Base-by-base conservation (phyloP, 257 asterid species). In the Ocimum tenuiflorum region DNA sequence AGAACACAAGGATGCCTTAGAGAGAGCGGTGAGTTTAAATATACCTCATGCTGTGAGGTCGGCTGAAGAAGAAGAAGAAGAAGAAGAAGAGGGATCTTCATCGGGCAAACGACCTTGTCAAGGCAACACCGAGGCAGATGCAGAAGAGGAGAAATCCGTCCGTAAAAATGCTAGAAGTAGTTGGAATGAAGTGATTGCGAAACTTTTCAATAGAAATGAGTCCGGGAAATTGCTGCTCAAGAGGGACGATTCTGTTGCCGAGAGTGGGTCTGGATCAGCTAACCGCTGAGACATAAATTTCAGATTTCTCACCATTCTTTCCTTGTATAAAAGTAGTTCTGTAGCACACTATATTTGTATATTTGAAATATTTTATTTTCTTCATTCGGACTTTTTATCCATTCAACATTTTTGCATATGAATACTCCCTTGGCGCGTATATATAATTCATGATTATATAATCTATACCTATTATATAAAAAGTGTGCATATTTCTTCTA, bases 1-100 rank as follows among this genome's bases (percentile, higher is more conserved):
- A 72, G 99, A 94, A 80, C 97, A 94, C 85, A 86, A 85, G 74
- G 91, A 86, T 60, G 99, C 99, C 27, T 51, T 94, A 46, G 85
- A 94, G 73, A 82, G 96, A 72, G 99, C 99, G 1, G 86, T 90
- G 59, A 79, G 80, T 69, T 73, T 90, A 72, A 94, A 94, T 19
- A 85, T 94, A 68, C 99, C 99, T 50, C 84, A 94, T 36, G 96
- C 99, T 0, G 84, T 76, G 20, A 47, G 63, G 17, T 9, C 74
- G 2, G 69, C 71, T 7, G 86, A 74, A 69, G 83, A 74, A 38
- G 76, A 79, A 46, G 56, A 53, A 59, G 23, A 57, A 48, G 41
- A n/a, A n/a, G n/a, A n/a, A 6, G 73, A 76, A 61, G 85, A 52
- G 48, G 67, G 27, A 20, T 22, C 73, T 22, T 55, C 81, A 6